These are phyloP conservation scores for Stromatinia cepivora DNA, from an alignment of 2,329 filamentous ascomycete species.

Conservation along the genomic window DNA sequence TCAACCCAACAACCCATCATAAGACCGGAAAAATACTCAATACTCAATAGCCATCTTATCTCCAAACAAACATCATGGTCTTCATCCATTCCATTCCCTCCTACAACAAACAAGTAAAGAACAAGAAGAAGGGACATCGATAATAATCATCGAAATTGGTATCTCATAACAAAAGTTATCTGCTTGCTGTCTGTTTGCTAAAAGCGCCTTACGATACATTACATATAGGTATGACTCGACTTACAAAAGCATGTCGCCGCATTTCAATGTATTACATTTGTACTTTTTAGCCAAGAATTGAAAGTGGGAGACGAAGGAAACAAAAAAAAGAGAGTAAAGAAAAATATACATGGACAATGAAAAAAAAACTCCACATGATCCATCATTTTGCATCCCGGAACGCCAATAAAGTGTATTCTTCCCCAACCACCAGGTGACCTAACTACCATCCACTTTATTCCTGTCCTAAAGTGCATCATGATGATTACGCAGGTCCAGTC, in stretches of 20 bases:
- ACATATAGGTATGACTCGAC: neutral
- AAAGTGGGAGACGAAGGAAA: too few relatives aligned
- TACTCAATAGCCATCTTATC: neutral
- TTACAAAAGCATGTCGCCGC: neutral
- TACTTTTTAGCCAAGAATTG: slow-evolving; percentile 13
- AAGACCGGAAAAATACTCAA: neutral
- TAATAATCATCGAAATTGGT: too few relatives aligned
- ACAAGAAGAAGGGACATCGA: too few relatives aligned
- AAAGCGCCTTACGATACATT: neutral
- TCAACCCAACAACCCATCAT: neutral
- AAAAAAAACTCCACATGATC: neutral
- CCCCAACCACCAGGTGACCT: neutral
- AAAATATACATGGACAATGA: slow-evolving; percentile 12
- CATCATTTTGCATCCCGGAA: slow-evolving; percentile 1
- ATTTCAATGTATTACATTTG: slow-evolving; percentile 1
- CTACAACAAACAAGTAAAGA: neutral
- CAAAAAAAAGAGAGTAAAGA: neutral
- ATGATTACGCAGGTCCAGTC: neutral
- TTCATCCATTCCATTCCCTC: neutral
- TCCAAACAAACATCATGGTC: neutral
- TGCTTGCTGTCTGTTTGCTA: neutral
- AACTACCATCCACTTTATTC: neutral
- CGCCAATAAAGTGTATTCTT: slow-evolving; percentile 8
- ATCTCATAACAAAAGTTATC: neutral
- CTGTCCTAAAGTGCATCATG: neutral